Conservation (phyloP, 1,284 basidiomycete species). For the Lentinula novae-zelandiae region DNA sequence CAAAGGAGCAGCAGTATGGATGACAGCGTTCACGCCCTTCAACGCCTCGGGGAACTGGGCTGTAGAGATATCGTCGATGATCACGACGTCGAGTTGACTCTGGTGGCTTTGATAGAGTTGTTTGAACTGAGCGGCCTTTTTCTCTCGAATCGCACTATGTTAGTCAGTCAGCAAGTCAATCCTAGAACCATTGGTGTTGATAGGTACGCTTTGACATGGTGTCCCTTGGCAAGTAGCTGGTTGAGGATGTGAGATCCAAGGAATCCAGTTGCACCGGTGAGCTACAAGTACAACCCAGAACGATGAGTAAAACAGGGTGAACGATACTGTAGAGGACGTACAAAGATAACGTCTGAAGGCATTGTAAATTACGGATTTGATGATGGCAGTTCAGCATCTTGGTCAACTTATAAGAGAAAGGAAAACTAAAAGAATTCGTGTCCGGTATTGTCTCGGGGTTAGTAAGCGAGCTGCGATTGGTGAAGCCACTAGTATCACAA, state of each 20-base stretch:
- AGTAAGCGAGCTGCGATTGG: not conserved
- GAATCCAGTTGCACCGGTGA: constrained; percentile 25
- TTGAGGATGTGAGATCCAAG: constrained; percentile 21
- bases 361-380: not conserved
- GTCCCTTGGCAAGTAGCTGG: constrained; percentile 19
- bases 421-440: not conserved
- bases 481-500: not conserved
- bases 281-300: constrained; percentile 11
- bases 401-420: not conserved
- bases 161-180: not conserved
- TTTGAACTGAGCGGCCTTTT: constrained; percentile 9
- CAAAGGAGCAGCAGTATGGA: constrained; percentile 13
- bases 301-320: not conserved
- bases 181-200: not conserved
- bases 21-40: constrained; percentile 9
- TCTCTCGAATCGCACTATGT: constrained; percentile 10
- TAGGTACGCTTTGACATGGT: constrained; percentile 20
- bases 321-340: not conserved
- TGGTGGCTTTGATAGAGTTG: not conserved
- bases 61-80: constrained; percentile 11
- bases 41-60: constrained; percentile 7
- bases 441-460: not conserved
- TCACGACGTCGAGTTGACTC: constrained; percentile 8
- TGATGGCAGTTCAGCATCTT: not conserved
- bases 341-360: not conserved